Evolutionary conservation across 371 early-diverging fungal species (phyloP).

Genomic region (Batrachochytrium dendrobatidis): DNA sequence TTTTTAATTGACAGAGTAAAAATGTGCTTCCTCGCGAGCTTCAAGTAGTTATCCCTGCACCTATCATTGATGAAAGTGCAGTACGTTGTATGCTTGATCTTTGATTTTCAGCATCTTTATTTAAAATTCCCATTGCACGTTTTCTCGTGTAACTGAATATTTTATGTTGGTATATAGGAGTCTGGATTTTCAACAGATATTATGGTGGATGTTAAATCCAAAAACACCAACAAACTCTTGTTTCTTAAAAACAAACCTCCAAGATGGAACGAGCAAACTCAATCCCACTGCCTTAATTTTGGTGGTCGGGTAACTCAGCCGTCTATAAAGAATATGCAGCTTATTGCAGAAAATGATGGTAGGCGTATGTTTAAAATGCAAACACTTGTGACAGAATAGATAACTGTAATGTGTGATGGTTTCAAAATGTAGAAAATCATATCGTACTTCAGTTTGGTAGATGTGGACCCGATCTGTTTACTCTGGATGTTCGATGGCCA

Average conservation of each 20-base stretch:
- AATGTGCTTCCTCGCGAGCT: slow-evolving; percentile 46
- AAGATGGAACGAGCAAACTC: slow-evolving; percentile 55
- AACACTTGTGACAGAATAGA: not conserved
- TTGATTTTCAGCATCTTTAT: not conserved
- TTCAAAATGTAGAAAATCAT: slow-evolving; percentile 24
- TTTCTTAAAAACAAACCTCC: slow-evolving; percentile 51
- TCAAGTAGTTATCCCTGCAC: slow-evolving; percentile 37
- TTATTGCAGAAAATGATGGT: slow-evolving; percentile 39
- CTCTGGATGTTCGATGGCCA: slow-evolving; percentile 58
- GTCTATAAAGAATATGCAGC: slow-evolving; percentile 63
- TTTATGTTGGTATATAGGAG: not conserved
- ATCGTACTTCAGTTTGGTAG: slow-evolving; percentile 66
- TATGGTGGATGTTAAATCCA: slow-evolving; percentile 33
- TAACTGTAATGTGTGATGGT: not conserved
- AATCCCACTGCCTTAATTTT: slow-evolving; percentile 62
- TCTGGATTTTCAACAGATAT: slow-evolving; percentile 31
- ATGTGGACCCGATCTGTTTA: slow-evolving; percentile 48
- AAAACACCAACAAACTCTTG: slow-evolving; percentile 32
- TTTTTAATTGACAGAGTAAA: slow-evolving; percentile 25
- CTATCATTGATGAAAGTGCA: slow-evolving; percentile 26
- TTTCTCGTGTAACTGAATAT: not conserved
- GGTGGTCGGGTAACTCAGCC: slow-evolving; percentile 64
- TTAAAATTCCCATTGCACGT: not conserved
- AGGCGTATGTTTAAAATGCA: slow-evolving; percentile 9
- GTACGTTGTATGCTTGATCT: slow-evolving; percentile 13